Base-by-base conservation (phyloP, 768 basidiomycete species). In the Kwoniella heveanensis region DNA sequence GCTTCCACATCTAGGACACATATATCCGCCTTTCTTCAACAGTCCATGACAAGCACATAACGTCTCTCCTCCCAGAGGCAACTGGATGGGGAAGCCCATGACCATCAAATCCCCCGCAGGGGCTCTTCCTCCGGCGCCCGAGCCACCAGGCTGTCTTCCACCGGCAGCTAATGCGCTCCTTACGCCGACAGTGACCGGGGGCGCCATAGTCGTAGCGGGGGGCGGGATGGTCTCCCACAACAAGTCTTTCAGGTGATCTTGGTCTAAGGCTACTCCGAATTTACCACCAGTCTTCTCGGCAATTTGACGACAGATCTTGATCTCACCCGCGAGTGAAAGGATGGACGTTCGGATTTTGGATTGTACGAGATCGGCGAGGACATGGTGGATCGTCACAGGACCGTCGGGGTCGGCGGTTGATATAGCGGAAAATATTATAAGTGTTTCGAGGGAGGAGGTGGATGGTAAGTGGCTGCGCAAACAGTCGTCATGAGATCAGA, bases 371-470 rank as follows among this genome's bases (percentile, higher is more conserved):
- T 85, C 85, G n/a, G 89, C 86, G n/a, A 99, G 83, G 0, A 93
- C 93, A 65, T 94, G 89, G 67, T 95, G 92, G 64, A 99, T 92
- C 2, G 67, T 68, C 17, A 52, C 27, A 5, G 76, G 67, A 68
- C 95, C 96, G 22, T 92, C 91, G 5, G 96, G 96, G 75, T 99
- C 96, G 77, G 92, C 92, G 1, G 93, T 96, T 1, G 96, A 98
- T 27, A 99, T 82, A 6, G 94, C 95, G 26, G 96, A 94, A 74
- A 94, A 97, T 39, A 98, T 86, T 71, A 96, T 86, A 55, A 97
- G 83, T 49, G 95, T 91, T 82, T 99, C 96, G 36, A 94, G 88
- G 0, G 96, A 98, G 15, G 94, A 95, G 67, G 97, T 92, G 0
- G 91, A 90, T 0, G 96, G 96, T n/a, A 99, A 85, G 76, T 99